Evolutionary conservation across 78 protist genomes (phyloP).

Genomic region (Bodo saltans): DNA sequence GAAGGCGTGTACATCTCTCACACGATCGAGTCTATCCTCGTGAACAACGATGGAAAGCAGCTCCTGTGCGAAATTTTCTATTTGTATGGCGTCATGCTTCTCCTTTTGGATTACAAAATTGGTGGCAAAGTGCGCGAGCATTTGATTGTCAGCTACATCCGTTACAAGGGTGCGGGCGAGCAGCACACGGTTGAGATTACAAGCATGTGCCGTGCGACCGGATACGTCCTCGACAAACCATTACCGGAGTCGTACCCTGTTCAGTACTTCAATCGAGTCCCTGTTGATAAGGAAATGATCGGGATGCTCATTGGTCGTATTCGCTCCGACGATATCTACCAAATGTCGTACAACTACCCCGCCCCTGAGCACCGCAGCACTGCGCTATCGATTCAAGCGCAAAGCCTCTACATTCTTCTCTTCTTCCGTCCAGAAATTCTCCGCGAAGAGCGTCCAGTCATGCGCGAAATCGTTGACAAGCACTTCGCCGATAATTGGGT

Average conservation of each 20-base stretch:
- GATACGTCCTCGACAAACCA: slow-evolving; percentile 42
- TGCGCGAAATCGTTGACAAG: slow-evolving; percentile 96
- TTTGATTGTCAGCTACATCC: slow-evolving; percentile 81
- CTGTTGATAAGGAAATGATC: slow-evolving; percentile 45
- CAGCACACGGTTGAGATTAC: slow-evolving; percentile 80
- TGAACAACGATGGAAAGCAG: slow-evolving; percentile 89
- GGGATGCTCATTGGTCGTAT: slow-evolving; percentile 81
- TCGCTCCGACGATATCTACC: slow-evolving; percentile 91
- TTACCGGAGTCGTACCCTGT: slow-evolving; percentile 85
- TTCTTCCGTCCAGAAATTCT: slow-evolving; percentile 86
- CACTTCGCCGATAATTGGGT: slow-evolving; percentile 94
- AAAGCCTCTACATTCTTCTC: slow-evolving; percentile 87
- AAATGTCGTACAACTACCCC: slow-evolving; percentile 75
- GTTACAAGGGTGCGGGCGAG: slow-evolving; percentile 83
- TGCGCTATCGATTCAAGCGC: slow-evolving; percentile 89
- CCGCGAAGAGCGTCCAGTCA: slow-evolving; percentile 63
- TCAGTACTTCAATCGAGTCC: slow-evolving; percentile 61
- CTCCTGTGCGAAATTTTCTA: slow-evolving; percentile 84
- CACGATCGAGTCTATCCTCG: slow-evolving; percentile 70
- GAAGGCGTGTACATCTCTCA: slow-evolving; percentile 85
- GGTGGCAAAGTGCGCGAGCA: slow-evolving; percentile 92
- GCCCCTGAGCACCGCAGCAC: slow-evolving; percentile 92
- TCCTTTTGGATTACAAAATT: slow-evolving; percentile 76
- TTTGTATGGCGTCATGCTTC: slow-evolving; percentile 89
- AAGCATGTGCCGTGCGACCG: slow-evolving; percentile 77